Evolutionary conservation across 2,329 filamentous ascomycete genomes (phyloP).

Genomic region (Stemphylium vesicarium): DNA sequence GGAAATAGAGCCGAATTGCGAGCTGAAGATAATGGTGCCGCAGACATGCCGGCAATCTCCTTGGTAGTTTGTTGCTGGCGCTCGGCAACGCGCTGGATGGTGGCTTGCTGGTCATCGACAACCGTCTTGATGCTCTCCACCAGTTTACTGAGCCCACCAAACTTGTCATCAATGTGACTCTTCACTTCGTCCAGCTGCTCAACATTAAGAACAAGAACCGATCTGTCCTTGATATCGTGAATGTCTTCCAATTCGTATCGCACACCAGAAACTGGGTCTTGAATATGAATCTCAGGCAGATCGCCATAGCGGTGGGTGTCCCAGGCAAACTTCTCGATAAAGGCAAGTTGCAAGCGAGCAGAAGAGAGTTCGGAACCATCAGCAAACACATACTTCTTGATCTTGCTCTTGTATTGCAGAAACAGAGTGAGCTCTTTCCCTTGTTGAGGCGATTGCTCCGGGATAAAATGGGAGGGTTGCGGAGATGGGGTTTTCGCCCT

Average conservation of each 20-base stretch:
- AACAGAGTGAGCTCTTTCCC: slow-evolving; percentile 93
- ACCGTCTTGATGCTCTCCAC: slow-evolving; percentile 87
- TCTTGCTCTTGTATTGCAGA: slow-evolving; percentile 93
- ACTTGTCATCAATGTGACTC: slow-evolving; percentile 90
- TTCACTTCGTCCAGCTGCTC: slow-evolving; percentile 96
- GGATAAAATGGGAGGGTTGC: slow-evolving; percentile 53
- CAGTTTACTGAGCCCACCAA: slow-evolving; percentile 78
- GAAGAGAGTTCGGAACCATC: slow-evolving; percentile 88
- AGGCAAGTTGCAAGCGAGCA: slow-evolving; percentile 87
- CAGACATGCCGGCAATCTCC: slow-evolving; percentile 75
- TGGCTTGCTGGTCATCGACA: slow-evolving; percentile 80
- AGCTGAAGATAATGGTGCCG: slow-evolving; percentile 50
- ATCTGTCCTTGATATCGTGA: slow-evolving; percentile 89
- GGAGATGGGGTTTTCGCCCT: slow-evolving; percentile 49
- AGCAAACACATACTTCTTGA: slow-evolving; percentile 91
- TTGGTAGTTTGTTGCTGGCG: slow-evolving; percentile 88
- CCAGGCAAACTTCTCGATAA: slow-evolving; percentile 99
- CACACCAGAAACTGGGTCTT: slow-evolving; percentile 94
- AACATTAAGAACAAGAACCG: slow-evolving; percentile 92
- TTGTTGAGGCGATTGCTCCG: slow-evolving; percentile 69
- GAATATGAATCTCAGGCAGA: slow-evolving; percentile 95
- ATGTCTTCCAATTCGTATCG: slow-evolving; percentile 95
- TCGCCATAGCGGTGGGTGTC: slow-evolving; percentile 97
- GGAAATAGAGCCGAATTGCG: slow-evolving; percentile 45
- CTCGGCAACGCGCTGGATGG: slow-evolving; percentile 86